Conservation (phyloP, 139 green algal genomes). For the Chlorella sp. region DNA sequence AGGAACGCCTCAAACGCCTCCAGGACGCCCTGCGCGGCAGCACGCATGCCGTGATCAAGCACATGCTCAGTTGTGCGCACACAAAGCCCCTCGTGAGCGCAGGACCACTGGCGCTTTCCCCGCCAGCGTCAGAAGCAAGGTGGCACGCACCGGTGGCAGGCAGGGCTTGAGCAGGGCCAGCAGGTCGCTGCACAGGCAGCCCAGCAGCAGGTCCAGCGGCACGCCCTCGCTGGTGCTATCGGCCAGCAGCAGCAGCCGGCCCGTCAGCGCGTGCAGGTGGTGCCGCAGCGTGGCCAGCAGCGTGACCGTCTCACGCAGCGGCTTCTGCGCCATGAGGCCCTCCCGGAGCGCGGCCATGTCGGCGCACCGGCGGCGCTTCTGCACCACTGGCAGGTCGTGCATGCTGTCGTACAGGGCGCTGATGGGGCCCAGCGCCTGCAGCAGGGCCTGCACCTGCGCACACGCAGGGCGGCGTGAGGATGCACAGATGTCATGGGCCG, state of each 20-base stretch:
- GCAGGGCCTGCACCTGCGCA: slow-evolving; percentile 16
- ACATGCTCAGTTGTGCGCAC: background rate
- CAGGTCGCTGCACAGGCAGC: slow-evolving; percentile 39
- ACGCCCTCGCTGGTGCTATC: slow-evolving; percentile 27
- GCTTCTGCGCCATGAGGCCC: slow-evolving; percentile 21
- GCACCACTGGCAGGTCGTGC: slow-evolving; percentile 44
- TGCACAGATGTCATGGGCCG: no score
- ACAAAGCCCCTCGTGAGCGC: no score
- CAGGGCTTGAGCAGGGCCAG: slow-evolving; percentile 25
- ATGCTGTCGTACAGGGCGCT: slow-evolving; percentile 37
- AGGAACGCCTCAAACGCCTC: slow-evolving; percentile 36
- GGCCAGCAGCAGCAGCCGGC: slow-evolving; percentile 30
- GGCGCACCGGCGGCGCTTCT: slow-evolving; percentile 40
- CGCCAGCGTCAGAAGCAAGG: no score
- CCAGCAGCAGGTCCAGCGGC: slow-evolving; percentile 45
- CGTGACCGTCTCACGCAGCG: slow-evolving; percentile 14
- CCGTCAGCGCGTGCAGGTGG: slow-evolving; percentile 40
- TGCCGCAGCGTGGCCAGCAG: slow-evolving; percentile 29
- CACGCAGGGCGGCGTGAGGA: no score
- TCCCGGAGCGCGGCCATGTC: slow-evolving; percentile 37
- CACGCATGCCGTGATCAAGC: no score
- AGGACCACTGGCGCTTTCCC: no score
- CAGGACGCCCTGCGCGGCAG: slow-evolving; percentile 21
- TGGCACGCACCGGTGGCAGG: background rate
- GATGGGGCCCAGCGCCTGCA: slow-evolving; percentile 19